A percentile compares a stretch with the other conserved stretches of the same genome.
Evolutionary conservation across 1,284 basidiomycete species (phyloP).

Genomic region (Apiotrichum veenhuisii): DNA sequence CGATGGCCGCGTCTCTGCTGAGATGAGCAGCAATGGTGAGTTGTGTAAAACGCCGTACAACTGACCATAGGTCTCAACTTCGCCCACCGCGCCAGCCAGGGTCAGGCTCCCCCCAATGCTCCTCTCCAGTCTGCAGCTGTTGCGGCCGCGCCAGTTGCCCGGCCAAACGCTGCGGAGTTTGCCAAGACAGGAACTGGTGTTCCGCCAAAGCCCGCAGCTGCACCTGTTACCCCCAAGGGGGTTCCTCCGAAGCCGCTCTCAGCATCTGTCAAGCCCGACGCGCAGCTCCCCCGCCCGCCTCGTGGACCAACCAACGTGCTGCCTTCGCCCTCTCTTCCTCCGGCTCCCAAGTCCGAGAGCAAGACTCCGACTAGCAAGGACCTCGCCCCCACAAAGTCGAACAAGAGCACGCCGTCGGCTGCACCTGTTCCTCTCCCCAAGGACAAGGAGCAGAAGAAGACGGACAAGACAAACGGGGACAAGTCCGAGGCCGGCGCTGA

Average conservation of each 20-base stretch:
- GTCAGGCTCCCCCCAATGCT: constrained; percentile 43
- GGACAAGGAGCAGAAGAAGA: constrained; percentile 59
- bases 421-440: constrained; percentile 40
- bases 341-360: constrained; percentile 10
- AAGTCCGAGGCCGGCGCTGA: constrained; percentile 44
- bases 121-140: constrained; percentile 33
- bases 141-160: constrained; percentile 45
- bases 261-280: neutral
- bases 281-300: constrained; percentile 16
- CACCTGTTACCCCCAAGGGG: constrained; percentile 10
- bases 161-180: constrained; percentile 18
- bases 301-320: constrained; percentile 14
- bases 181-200: constrained; percentile 38
- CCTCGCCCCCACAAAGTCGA: constrained; percentile 4
- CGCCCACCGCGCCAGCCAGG: constrained; percentile 53
- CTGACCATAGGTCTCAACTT: constrained; percentile 82
- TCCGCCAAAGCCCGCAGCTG: constrained; percentile 43
- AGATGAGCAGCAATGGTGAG: constrained; percentile 84
- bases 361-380: constrained; percentile 12
- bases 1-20: constrained; percentile 85
- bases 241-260: constrained; percentile 10
- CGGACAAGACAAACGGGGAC: constrained; percentile 13
- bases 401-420: constrained; percentile 10
- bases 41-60: neutral
- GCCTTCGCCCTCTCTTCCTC: neutral